phyloP scores from a whole-genome alignment of 805 yeast species.

The Barnettozyma vustinii region DNA sequence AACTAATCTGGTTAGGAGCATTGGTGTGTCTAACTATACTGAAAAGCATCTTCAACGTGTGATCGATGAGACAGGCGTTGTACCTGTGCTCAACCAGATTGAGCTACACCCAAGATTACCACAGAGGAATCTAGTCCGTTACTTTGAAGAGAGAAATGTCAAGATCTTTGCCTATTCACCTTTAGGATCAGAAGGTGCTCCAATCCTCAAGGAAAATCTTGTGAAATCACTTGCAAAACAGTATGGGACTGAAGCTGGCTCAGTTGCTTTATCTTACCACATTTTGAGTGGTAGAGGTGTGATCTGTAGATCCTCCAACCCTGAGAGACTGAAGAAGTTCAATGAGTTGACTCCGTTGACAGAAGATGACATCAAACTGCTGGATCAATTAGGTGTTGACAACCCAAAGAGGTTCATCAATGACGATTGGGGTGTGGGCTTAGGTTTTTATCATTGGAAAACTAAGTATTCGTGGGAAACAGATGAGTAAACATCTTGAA shows the following conservation, averaged over 20 bases:
- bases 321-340: conserved; percentile 49
- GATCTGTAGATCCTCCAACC: conserved; percentile 67
- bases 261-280: conserved; percentile 59
- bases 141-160: conserved; percentile 47
- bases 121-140: conserved; percentile 52
- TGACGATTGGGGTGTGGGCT: conserved; percentile 19
- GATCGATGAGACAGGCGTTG: conserved; percentile 38
- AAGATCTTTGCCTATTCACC: conserved; percentile 55
- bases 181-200: conserved; percentile 62
- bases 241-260: conserved; percentile 47
- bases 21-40: conserved; percentile 56
- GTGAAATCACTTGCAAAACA: conserved; percentile 51
- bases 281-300: conserved; percentile 55
- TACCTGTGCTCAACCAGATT: conserved; percentile 52
- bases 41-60: conserved; percentile 34
- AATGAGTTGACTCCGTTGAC: conserved; percentile 33
- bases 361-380: conserved; percentile 35
- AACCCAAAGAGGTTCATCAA: conserved; percentile 30
- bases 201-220: conserved; percentile 46
- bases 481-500: too few species aligned
- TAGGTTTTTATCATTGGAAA: conserved; percentile 19
- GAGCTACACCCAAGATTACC: conserved; percentile 75
- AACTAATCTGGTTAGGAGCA: conserved; percentile 43
- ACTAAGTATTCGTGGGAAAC: conserved; percentile 16
- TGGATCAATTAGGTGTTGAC: conserved; percentile 29